phyloP scores from a whole-genome alignment of 2,329 filamentous ascomycete species.

The Alternaria sp. region DNA sequence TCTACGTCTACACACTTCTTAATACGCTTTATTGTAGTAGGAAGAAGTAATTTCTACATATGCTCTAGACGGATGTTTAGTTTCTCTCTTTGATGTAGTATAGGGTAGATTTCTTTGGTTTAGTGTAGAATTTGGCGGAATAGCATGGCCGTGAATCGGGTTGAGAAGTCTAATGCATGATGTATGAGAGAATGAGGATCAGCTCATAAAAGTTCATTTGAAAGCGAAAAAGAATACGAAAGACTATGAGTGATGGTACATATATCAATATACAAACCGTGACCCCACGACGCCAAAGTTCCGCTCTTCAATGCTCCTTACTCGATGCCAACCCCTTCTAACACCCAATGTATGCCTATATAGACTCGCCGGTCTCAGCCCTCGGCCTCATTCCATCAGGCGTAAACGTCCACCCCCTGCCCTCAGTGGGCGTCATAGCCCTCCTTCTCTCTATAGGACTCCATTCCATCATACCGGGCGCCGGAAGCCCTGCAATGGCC shows the following conservation, averaged over 20 bases:
- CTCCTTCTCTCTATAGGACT: slow-evolving; percentile 50
- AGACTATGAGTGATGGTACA: not conserved
- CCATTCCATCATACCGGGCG: slow-evolving; percentile 50
- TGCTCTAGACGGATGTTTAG: no score
- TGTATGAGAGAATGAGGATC: not conserved
- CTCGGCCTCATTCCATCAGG: slow-evolving; percentile 43
- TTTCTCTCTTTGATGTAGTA: no score
- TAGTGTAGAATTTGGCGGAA: not conserved
- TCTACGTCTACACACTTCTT: no score
- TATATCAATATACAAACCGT: not conserved
- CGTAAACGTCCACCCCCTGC: slow-evolving; percentile 40
- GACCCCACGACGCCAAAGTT: not conserved
- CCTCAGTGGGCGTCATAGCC: slow-evolving; percentile 53
- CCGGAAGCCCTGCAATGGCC: slow-evolving; percentile 39
- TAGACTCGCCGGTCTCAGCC: slow-evolving; percentile 49
- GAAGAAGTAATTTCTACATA: fast-evolving
- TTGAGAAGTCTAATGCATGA: not conserved
- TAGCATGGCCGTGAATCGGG: not conserved
- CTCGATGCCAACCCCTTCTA: not conserved
- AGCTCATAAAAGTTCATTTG: not conserved
- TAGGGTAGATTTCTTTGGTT: not conserved
- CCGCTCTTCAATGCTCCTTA: not conserved
- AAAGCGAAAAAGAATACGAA: fast-evolving
- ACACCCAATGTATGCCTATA: slow-evolving; percentile 13
- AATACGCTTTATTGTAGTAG: no score